phyloP scores from a whole-genome alignment of 2,329 filamentous ascomycete genomes.

The Exophiala xenobiotica region DNA sequence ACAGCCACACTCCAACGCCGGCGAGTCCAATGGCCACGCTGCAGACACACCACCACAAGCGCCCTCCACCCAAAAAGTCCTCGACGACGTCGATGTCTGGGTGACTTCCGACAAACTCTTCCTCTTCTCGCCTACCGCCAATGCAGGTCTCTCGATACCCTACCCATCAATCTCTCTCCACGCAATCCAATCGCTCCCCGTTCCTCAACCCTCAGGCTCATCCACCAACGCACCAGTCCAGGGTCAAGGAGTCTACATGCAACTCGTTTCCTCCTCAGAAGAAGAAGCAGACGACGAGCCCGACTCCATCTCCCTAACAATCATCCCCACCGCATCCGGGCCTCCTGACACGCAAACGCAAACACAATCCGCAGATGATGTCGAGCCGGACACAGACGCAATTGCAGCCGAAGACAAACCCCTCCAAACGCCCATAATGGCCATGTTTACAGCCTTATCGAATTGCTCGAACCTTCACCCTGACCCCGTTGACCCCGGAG shows the following conservation, averaged over 20 bases:
- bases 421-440: constrained; percentile 40
- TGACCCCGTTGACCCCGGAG: constrained; percentile 41
- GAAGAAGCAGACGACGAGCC: constrained; percentile 41
- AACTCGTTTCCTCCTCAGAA: constrained; percentile 39
- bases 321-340: constrained; percentile 39
- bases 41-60: constrained; percentile 5
- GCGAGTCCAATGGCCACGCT: constrained; percentile 21
- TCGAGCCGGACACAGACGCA: not conserved
- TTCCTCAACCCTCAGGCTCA: not conserved
- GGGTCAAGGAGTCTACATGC: constrained; percentile 50
- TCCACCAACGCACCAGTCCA: not conserved
- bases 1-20: constrained; percentile 18
- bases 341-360: constrained; percentile 29
- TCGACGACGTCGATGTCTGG: constrained; percentile 46
- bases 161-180: constrained; percentile 51
- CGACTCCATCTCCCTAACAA: constrained; percentile 43
- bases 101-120: constrained; percentile 51
- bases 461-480: constrained; percentile 51
- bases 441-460: constrained; percentile 47
- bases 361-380: not conserved
- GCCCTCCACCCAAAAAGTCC: constrained; percentile 31
- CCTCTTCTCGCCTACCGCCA: constrained; percentile 39
- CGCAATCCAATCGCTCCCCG: constrained; percentile 46
- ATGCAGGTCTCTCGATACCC: constrained; percentile 45
- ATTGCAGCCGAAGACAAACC: constrained; percentile 34